Percentiles rank a stretch among this genome's conserved stretches.
Conservation (phyloP, 169 alveolate species). For the Amoebophrya sp. region DNA sequence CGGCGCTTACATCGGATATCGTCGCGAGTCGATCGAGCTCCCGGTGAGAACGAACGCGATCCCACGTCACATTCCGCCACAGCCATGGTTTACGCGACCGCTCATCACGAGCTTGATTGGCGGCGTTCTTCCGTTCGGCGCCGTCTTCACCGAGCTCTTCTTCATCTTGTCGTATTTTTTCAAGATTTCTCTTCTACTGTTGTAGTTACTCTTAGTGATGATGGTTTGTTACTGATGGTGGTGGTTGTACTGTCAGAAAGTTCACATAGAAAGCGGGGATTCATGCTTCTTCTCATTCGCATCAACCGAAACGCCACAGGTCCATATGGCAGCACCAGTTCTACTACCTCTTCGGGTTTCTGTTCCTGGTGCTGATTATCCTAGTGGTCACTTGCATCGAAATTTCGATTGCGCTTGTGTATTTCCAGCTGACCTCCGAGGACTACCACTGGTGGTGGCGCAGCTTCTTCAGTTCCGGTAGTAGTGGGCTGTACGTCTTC, state of each 20-base stretch:
- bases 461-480: conserved; percentile 41
- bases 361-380: conserved; percentile 27
- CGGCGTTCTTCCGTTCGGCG: conserved; percentile 54
- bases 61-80: conserved; percentile 62
- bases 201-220: too few relatives aligned
- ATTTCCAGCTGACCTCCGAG: conserved; percentile 27
- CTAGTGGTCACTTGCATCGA: conserved; percentile 28
- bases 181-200: too few relatives aligned
- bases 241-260: too few relatives aligned
- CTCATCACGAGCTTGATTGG: conserved; percentile 44
- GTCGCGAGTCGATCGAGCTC: conserved; percentile 42
- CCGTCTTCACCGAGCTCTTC: conserved; percentile 48
- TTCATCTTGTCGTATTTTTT: conserved; percentile 45
- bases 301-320: too few relatives aligned
- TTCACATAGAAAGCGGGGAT: too few relatives aligned
- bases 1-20: conserved; percentile 55
- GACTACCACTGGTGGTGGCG: conserved; percentile 60
- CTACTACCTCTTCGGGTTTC: conserved; percentile 5
- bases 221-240: too few relatives aligned
- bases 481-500: conserved; percentile 43
- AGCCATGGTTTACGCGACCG: conserved; percentile 54
- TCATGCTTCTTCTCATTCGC: too few relatives aligned
- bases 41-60: conserved; percentile 69
- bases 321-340: conserved; percentile 3
- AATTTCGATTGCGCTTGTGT: conserved; percentile 27